These are phyloP conservation scores for Penicillium diatomitis DNA, from an alignment of 495 filamentous ascomycete genomes.

Conservation along the genomic window DNA sequence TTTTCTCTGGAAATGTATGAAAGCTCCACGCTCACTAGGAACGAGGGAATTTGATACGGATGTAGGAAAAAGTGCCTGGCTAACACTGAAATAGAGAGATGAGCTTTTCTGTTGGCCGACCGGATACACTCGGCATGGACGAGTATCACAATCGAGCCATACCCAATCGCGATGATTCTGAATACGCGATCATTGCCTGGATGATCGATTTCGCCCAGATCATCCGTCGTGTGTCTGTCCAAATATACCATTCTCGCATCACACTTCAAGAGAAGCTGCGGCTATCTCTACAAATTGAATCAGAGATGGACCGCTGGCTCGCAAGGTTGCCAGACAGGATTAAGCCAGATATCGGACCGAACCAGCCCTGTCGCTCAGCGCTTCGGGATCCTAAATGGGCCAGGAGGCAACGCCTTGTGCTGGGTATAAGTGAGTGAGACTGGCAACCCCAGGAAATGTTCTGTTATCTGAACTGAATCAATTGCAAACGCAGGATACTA, in stretches of 20 bases:
- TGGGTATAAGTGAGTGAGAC: conserved; percentile 26
- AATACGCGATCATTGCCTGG: conserved; percentile 34
- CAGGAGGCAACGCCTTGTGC: conserved; percentile 26
- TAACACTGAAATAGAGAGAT: conserved; percentile 21
- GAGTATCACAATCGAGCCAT: conserved; percentile 35
- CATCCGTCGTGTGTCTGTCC: conserved; percentile 31
- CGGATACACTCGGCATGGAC: conserved; percentile 35
- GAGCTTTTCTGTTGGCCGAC: conserved; percentile 33
- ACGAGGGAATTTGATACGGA: not conserved
- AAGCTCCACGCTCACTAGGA: not conserved
- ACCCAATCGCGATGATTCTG: conserved; percentile 27
- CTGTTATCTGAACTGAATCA: too few species aligned
- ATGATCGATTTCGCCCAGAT: conserved; percentile 37
- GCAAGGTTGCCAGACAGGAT: conserved; percentile 25
- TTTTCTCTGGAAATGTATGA: conserved; percentile 35
- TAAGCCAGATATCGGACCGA: conserved; percentile 21
- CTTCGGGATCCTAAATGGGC: conserved; percentile 35
- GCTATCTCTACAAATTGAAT: conserved; percentile 27
- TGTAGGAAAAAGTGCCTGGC: not conserved
- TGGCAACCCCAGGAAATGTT: not conserved
- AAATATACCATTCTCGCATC: conserved; percentile 33
- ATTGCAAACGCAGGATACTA: conserved; percentile 20
- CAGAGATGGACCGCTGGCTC: conserved; percentile 31
- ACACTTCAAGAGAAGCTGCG: conserved; percentile 31
- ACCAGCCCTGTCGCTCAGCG: conserved; percentile 14